Base-by-base conservation (phyloP, 768 basidiomycete species). In the Pulveroboletus sp. region DNA sequence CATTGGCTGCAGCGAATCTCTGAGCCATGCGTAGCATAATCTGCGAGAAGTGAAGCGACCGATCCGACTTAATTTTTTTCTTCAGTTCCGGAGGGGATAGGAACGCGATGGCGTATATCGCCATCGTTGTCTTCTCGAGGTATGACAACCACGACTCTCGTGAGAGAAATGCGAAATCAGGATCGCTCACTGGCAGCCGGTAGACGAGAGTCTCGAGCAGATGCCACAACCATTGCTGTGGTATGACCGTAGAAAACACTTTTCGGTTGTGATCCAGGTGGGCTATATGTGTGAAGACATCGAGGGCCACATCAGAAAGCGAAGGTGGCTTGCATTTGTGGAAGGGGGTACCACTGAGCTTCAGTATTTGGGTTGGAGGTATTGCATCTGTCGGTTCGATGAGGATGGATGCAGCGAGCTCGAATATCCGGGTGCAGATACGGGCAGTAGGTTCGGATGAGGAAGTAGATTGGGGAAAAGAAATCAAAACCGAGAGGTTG, bases 71-170 rank as follows among this genome's bases (percentile, higher is more conserved):
- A 57, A 93, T 76, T 54, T 71, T 77, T 47, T 76, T 73, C 71
- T 94, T 93, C 54, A 94, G 62, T 26, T 78, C 74, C 4, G 84
- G 83, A 2, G 92, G 79, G 4, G 92, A 81, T 47, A 94, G 73
- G 74, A 93, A 97, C 21, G 84, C 81, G 55, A 97, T 72, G 33
- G 84, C 84, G 71, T 96, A 97, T 37, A 96, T 77, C n/a, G 80
- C 79, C 75, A 93, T 81, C 40, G 87, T 74, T 46, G 76, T 71
- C 57, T 87, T 88, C 73, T 94, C 89, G 54, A 89, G 69, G 66
- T 90, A 87, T 37, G 82, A 80, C 39, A 93, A 66, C 83, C 89
- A 92, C 18, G 71, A 61, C 61, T 89, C 84, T 55, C 81, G 74
- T 47, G 72, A 68, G 57, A 81, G 69, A 54, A 86, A 68, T 60